Conservation (phyloP, 2,329 filamentous ascomycete species). For the Pseudogymnoascus sp. region DNA sequence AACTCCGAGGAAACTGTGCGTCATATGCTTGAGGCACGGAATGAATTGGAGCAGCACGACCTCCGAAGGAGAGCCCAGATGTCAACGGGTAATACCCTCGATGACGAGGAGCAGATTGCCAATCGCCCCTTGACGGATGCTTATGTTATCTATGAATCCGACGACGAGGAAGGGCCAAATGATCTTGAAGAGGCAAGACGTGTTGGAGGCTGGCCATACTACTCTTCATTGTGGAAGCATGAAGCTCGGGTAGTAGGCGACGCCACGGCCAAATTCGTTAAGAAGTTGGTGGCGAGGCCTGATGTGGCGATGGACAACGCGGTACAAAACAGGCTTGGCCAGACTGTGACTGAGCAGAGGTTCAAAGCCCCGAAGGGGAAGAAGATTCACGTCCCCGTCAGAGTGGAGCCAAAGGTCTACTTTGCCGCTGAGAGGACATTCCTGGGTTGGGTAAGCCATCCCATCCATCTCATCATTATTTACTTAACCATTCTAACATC, state of each 20-base stretch:
- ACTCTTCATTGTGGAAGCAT: slow-evolving; percentile 48
- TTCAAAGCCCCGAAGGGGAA: slow-evolving; percentile 74
- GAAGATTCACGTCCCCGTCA: slow-evolving; percentile 91
- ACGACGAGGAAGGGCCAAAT: slow-evolving; percentile 70
- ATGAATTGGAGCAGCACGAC: slow-evolving; percentile 21
- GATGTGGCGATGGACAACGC: slow-evolving; percentile 42
- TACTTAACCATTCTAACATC: slow-evolving; percentile 16
- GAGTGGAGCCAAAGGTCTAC: slow-evolving; percentile 96
- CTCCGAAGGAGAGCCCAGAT: slow-evolving; percentile 14
- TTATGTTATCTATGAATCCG: slow-evolving; percentile 85
- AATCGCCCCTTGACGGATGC: slow-evolving; percentile 57
- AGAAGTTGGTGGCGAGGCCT: slow-evolving; percentile 22
- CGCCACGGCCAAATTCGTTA: background rate
- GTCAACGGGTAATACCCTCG: slow-evolving; percentile 41
- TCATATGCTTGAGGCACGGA: slow-evolving; percentile 16
- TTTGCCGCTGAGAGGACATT: slow-evolving; percentile 96
- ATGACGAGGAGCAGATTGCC: slow-evolving; percentile 78
- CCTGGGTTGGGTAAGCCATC: slow-evolving; percentile 69
- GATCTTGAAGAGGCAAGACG: slow-evolving; percentile 73
- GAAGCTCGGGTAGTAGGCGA: slow-evolving; percentile 18
- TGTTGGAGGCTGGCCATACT: slow-evolving; percentile 71
- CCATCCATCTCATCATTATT: slow-evolving; percentile 4
- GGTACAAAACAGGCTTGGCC: slow-evolving; percentile 46
- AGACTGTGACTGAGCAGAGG: slow-evolving; percentile 49
- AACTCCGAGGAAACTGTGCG: slow-evolving; percentile 19